Percentiles rank a stretch among this genome's conserved stretches.
phyloP scores from a whole-genome alignment of 768 basidiomycete species.

The Agaricus blazei region DNA sequence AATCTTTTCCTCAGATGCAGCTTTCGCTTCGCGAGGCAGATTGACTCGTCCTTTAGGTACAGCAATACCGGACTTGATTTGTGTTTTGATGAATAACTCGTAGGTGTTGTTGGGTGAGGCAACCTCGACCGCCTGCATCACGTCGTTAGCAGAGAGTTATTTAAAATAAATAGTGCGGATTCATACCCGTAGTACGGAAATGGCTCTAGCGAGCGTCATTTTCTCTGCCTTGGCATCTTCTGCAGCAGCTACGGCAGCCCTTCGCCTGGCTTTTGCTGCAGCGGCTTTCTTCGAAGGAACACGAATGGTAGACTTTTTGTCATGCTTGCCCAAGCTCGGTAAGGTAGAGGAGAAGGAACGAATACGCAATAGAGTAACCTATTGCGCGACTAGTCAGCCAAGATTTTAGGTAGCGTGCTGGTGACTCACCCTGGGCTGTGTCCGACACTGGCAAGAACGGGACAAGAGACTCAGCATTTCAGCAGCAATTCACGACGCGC shows the following conservation, averaged over 20 bases:
- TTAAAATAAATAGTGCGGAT: constrained; percentile 6
- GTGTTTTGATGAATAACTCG: constrained; percentile 77
- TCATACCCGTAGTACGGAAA: constrained; percentile 65
- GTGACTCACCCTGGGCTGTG: constrained; percentile 18
- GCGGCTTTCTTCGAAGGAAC: constrained; percentile 67
- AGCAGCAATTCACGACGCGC: not conserved
- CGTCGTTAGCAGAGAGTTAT: constrained; percentile 1
- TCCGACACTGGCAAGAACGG: constrained; percentile 21
- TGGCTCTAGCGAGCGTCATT: constrained; percentile 60
- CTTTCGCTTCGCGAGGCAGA: constrained; percentile 77
- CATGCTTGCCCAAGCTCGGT: constrained; percentile 37
- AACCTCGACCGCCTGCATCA: constrained; percentile 74
- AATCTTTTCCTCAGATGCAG: constrained; percentile 66
- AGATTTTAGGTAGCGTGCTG: not conserved
- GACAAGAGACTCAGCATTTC: constrained; percentile 17
- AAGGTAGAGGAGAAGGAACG: constrained; percentile 47
- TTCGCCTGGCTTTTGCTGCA: constrained; percentile 59
- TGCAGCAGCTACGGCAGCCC: constrained; percentile 47
- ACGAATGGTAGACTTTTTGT: constrained; percentile 45
- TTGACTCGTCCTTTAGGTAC: constrained; percentile 88
- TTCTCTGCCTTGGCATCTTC: constrained; percentile 60
- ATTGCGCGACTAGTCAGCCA: not conserved
- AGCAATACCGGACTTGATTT: constrained; percentile 69
- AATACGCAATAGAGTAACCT: constrained; percentile 11
- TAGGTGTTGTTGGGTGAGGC: constrained; percentile 70